These are phyloP conservation scores for Diversispora epigaea DNA, from an alignment of 192 early-diverging fungal species.

Conservation along the genomic window DNA sequence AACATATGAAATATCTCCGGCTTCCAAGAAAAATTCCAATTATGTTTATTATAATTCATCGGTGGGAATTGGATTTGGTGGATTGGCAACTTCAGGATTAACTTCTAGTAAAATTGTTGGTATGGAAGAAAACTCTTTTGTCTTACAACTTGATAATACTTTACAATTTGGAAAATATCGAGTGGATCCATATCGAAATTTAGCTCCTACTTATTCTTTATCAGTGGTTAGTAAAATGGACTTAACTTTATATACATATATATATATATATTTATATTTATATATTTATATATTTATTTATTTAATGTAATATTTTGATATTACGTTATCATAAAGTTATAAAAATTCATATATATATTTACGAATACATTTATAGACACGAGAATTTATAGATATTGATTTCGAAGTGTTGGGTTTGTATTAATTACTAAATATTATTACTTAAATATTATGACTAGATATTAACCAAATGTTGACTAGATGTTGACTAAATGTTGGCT, in stretches of 20 bases:
- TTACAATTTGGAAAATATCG: conserved; percentile 46
- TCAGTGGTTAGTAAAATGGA: conserved; percentile 12
- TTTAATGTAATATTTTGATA: no score
- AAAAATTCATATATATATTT: no score
- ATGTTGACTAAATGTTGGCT: no score
- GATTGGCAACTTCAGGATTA: conserved; percentile 11
- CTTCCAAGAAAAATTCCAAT: conserved; percentile 31
- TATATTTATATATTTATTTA: no score
- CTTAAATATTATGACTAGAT: no score
- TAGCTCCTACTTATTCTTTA: conserved; percentile 21
- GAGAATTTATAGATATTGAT: conserved; percentile 29
- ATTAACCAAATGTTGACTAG: no score
- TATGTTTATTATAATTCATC: conserved; percentile 38
- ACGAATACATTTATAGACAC: no score
- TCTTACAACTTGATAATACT: conserved; percentile 49
- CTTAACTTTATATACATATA: no score
- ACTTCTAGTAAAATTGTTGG: conserved; percentile 32
- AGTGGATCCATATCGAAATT: conserved; percentile 35
- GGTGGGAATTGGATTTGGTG: conserved; percentile 40
- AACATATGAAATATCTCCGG: conserved; percentile 46
- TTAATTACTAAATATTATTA: no score
- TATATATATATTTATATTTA: no score
- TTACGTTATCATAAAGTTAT: no score
- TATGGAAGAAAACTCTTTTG: conserved; percentile 38
- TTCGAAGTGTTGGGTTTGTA: conserved; percentile 31